These are phyloP conservation scores for Solanum acaule DNA, from an alignment of 257 asterid genomes.

Conservation along the genomic window DNA sequence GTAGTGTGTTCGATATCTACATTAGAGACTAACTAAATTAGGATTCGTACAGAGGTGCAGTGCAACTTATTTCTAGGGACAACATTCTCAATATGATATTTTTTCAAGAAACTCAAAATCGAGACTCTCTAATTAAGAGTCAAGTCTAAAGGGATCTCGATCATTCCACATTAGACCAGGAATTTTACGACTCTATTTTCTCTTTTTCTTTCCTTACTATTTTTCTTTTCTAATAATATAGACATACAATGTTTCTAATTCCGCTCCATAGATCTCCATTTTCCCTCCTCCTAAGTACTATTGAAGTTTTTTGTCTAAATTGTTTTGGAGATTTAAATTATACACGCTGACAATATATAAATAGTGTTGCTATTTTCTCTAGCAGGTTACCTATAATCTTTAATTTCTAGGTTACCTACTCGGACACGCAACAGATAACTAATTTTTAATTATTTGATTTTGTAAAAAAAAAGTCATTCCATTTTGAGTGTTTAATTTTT, in stretches of 20 bases:
- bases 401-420: background rate
- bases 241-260: too few species aligned
- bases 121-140: too few species aligned
- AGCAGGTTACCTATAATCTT: background rate
- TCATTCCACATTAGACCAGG: rapidly evolving
- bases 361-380: background rate
- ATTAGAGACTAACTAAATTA: too few species aligned
- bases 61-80: rapidly evolving
- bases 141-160: rapidly evolving
- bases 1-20: too few species aligned
- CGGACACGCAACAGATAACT: background rate
- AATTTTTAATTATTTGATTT: background rate
- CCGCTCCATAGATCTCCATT: background rate
- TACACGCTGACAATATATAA: background rate
- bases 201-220: too few species aligned
- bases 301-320: background rate
- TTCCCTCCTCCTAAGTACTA: background rate
- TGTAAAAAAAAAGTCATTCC: background rate
- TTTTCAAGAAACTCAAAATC: background rate
- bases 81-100: too few species aligned
- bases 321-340: background rate
- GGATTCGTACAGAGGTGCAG: rapidly evolving
- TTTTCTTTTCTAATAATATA: background rate
- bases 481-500: background rate
- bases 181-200: background rate